Conservation (phyloP, 1,139 yeast genomes). For the Candida gigantensis region DNA sequence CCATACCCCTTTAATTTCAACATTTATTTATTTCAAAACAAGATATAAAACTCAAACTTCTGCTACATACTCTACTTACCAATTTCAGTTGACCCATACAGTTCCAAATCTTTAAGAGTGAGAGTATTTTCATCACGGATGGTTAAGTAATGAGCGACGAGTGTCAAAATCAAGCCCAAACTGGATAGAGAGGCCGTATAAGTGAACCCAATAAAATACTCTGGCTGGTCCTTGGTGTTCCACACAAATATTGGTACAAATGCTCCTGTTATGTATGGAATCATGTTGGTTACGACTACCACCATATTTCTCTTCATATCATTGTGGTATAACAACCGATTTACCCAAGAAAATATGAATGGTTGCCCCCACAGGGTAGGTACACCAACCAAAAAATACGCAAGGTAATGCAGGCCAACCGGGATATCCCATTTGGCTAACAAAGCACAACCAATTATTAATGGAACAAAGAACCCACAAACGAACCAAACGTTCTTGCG, state of each 20-base stretch:
- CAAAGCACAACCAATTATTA: conserved; percentile 43
- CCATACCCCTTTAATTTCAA: too few relatives aligned
- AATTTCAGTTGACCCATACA: background rate
- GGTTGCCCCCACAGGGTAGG: conserved; percentile 49
- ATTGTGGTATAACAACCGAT: conserved; percentile 41
- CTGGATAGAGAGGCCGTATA: conserved; percentile 48
- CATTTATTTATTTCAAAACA: background rate
- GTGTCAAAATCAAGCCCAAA: conserved; percentile 42
- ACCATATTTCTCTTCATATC: conserved; percentile 53
- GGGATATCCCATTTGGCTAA: conserved; percentile 51
- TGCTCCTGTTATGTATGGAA: conserved; percentile 55
- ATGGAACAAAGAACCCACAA: conserved; percentile 32
- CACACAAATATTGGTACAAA: conserved; percentile 50
- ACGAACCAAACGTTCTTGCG: conserved; percentile 39
- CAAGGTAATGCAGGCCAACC: conserved; percentile 48
- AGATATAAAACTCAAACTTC: background rate
- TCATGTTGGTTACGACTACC: conserved; percentile 50
- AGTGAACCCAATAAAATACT: conserved; percentile 49
- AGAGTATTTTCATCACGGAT: conserved; percentile 28
- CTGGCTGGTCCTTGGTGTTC: conserved; percentile 52
- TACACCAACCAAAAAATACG: conserved; percentile 48
- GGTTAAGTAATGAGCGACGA: conserved; percentile 30
- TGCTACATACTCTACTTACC: too few relatives aligned
- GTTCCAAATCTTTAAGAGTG: background rate
- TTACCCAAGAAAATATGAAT: conserved; percentile 57